Conservation (phyloP, 2,329 filamentous ascomycete genomes). For the Colletotrichum liriopes region DNA sequence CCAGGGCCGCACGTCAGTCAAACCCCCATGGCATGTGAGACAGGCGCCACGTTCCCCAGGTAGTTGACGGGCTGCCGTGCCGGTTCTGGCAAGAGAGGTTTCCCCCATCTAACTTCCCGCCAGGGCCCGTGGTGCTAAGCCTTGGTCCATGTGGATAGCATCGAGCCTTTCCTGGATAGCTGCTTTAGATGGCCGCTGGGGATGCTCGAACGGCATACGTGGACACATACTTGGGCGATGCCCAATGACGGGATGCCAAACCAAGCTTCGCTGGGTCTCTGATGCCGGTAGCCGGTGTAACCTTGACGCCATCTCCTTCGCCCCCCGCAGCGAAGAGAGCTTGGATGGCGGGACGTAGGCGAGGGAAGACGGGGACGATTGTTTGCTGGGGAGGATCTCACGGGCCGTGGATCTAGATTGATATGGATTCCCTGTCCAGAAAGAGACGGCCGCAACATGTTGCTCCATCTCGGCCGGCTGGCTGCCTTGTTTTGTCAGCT, state of each 20-base stretch:
- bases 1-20: slow-evolving; percentile 16
- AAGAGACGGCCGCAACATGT: slow-evolving; percentile 53
- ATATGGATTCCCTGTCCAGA: slow-evolving; percentile 16
- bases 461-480: slow-evolving; percentile 57
- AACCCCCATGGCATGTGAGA: slow-evolving; percentile 26
- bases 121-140: neutral
- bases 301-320: slow-evolving; percentile 7
- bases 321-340: slow-evolving; percentile 10
- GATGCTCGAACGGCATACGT: slow-evolving; percentile 8
- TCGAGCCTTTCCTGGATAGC: slow-evolving; percentile 19
- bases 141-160: slow-evolving; percentile 6
- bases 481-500: slow-evolving; percentile 40
- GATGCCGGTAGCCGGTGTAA: slow-evolving; percentile 40
- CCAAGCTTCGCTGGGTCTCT: slow-evolving; percentile 15
- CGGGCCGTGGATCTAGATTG: slow-evolving; percentile 12
- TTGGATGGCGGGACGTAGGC: slow-evolving; percentile 24
- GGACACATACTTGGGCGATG: slow-evolving; percentile 12
- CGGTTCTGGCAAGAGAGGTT: neutral
- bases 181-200: slow-evolving; percentile 17
- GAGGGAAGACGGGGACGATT: slow-evolving; percentile 17
- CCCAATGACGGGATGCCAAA: slow-evolving; percentile 21
- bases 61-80: slow-evolving; percentile 18
- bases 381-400: slow-evolving; percentile 19
- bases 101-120: neutral
- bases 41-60: slow-evolving; percentile 36